Percentiles rank a stretch among this genome's conserved stretches.
Conservation (phyloP, 1,284 basidiomycete genomes). For the Ustilago tritici region DNA sequence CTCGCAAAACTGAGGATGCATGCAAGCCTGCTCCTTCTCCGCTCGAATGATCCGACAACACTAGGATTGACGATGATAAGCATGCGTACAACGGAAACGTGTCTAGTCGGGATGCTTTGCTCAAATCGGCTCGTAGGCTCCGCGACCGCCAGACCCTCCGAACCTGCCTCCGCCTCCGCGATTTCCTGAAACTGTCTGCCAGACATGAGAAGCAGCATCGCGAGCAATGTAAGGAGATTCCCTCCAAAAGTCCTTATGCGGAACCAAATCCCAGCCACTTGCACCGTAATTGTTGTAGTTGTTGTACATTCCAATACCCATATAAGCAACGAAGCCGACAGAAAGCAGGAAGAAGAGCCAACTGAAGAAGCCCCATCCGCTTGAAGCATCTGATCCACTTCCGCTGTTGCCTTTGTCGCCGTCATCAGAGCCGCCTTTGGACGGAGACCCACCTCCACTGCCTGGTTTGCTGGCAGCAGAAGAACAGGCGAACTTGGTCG, state of each 20-base stretch:
- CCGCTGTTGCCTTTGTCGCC: conserved; percentile 11
- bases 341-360: conserved; percentile 50
- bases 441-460: conserved; percentile 22
- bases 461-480: conserved; percentile 28
- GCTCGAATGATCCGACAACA: not conserved
- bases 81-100: not conserved
- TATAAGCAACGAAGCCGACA: conserved; percentile 41
- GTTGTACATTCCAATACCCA: conserved; percentile 57
- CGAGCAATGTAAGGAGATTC: conserved; percentile 56
- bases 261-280: conserved; percentile 62
- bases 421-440: conserved; percentile 23
- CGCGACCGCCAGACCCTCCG: conserved; percentile 36
- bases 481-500: conserved; percentile 52
- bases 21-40: not conserved
- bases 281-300: conserved; percentile 65
- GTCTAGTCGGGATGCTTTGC: not conserved
- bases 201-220: conserved; percentile 48
- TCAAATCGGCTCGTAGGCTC: conserved; percentile 52
- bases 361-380: conserved; percentile 52
- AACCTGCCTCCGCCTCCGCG: conserved; percentile 37
- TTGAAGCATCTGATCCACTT: conserved; percentile 14
- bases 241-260: conserved; percentile 63
- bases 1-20: not conserved
- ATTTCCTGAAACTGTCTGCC: conserved; percentile 40
- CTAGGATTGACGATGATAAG: not conserved